These are phyloP conservation scores for Coemansia pectinata DNA, from an alignment of 192 early-diverging fungal species.

Conservation along the genomic window DNA sequence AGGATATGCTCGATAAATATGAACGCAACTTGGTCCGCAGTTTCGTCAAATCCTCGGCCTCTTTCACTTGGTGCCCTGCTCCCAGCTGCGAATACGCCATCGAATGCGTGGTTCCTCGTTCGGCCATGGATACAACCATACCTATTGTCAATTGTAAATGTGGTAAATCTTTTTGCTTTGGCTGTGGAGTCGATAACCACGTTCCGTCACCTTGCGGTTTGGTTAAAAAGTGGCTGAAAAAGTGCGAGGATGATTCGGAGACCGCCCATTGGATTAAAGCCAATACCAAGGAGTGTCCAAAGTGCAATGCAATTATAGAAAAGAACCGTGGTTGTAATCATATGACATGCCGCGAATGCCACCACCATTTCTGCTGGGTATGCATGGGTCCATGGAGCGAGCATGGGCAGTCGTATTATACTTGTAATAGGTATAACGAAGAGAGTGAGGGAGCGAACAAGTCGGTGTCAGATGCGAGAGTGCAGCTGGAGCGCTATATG, in stretches of 20 bases:
- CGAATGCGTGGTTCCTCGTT: constrained; percentile 78
- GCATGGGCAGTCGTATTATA: constrained; percentile 94
- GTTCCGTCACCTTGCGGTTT: constrained; percentile 84
- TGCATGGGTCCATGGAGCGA: constrained; percentile 97
- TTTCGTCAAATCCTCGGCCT: constrained; percentile 86
- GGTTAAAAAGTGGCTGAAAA: constrained; percentile 86
- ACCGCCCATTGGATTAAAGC: constrained; percentile 97
- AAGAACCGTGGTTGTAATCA: constrained; percentile 99
- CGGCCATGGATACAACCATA: constrained; percentile 74
- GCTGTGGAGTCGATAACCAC: constrained; percentile 81
- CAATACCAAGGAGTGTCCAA: constrained; percentile 93
- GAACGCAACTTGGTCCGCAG: constrained; percentile 69
- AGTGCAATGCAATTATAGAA: constrained; percentile 94
- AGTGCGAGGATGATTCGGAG: constrained; percentile 97
- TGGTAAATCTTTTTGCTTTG: constrained; percentile 87
- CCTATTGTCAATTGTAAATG: constrained; percentile 87
- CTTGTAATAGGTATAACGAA: constrained; percentile 96
- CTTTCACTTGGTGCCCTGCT: constrained; percentile 91
- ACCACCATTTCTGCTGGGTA: constrained; percentile 99
- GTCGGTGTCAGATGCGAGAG: constrained; percentile 82
- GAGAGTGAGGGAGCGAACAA: constrained; percentile 84
- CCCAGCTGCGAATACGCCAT: constrained; percentile 94
- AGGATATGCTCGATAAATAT: constrained; percentile 61
- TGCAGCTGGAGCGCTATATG: constrained; percentile 88
- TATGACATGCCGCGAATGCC: constrained; percentile 98